Evolutionary conservation across 352 stramenopile species (phyloP).

Genomic region (Thraustotheca clavata): DNA sequence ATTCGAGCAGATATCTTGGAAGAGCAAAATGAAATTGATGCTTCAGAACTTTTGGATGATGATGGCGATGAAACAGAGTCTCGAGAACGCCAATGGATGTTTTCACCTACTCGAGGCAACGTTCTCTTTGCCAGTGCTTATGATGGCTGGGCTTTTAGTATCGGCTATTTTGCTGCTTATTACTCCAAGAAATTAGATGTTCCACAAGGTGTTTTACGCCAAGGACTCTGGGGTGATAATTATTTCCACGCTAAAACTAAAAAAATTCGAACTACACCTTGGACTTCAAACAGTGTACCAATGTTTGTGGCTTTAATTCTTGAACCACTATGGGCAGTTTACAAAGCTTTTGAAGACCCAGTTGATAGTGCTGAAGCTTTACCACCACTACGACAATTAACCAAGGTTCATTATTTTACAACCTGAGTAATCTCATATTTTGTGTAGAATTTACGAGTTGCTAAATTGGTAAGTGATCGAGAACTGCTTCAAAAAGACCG

Average conservation of each 20-base stretch:
- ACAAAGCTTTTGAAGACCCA: slow-evolving; percentile 47
- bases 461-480: slow-evolving; percentile 53
- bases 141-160: slow-evolving; percentile 89
- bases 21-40: slow-evolving; percentile 26
- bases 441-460: slow-evolving; percentile 44
- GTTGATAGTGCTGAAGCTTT: slow-evolving; percentile 36
- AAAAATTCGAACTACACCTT: slow-evolving; percentile 78
- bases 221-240: slow-evolving; percentile 89
- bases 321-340: slow-evolving; percentile 84
- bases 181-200: slow-evolving; percentile 69
- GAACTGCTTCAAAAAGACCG: slow-evolving; percentile 67
- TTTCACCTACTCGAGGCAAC: slow-evolving; percentile 83
- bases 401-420: slow-evolving; percentile 25
- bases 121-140: slow-evolving; percentile 90
- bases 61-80: slow-evolving; percentile 53
- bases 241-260: slow-evolving; percentile 88
- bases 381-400: slow-evolving; percentile 42
- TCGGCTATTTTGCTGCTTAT: slow-evolving; percentile 67
- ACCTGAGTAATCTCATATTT: slow-evolving; percentile 19
- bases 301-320: slow-evolving; percentile 93
- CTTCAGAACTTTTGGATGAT: slow-evolving; percentile 26
- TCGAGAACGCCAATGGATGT: slow-evolving; percentile 67
- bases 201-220: slow-evolving; percentile 47
- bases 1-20: slow-evolving; percentile 68
- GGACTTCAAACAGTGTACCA: slow-evolving; percentile 54